These are phyloP conservation scores for Pittosporum tobira DNA, from an alignment of 129 eudicot species.

Conservation along the genomic window DNA sequence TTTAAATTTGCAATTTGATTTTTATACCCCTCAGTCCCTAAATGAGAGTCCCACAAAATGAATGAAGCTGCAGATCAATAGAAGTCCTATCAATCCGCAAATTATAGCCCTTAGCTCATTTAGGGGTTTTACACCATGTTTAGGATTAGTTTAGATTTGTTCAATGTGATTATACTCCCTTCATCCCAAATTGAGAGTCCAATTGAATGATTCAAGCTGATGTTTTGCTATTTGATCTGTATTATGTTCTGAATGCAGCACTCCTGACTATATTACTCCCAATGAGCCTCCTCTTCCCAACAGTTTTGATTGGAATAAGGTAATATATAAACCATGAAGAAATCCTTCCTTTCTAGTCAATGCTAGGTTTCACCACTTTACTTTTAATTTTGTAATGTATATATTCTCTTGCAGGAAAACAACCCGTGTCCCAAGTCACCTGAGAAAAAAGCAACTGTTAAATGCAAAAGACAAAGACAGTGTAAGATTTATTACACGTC, in stretches of 20 bases:
- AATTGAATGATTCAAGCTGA: neutral
- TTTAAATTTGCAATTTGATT: too few relatives aligned
- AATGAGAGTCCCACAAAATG: too few relatives aligned
- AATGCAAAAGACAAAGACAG: slow-evolving; percentile 48
- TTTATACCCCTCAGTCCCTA: too few relatives aligned
- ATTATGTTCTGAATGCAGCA: slow-evolving; percentile 40
- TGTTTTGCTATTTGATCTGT: neutral
- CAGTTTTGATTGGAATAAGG: slow-evolving; percentile 39
- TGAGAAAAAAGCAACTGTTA: slow-evolving; percentile 52
- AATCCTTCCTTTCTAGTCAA: neutral
- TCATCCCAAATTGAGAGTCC: neutral
- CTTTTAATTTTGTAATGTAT: slow-evolving; percentile 1
- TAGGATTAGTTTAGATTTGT: neutral
- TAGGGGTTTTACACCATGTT: too few relatives aligned
- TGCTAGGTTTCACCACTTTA: neutral
- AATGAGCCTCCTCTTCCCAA: slow-evolving; percentile 38
- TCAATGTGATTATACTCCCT: neutral
- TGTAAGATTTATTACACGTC: slow-evolving; percentile 21
- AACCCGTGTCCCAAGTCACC: slow-evolving; percentile 68
- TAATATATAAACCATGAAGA: neutral
- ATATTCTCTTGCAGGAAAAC: slow-evolving; percentile 37
- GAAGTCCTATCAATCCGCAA: too few relatives aligned
- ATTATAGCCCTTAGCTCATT: slow-evolving; percentile 1
- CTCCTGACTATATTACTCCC: slow-evolving; percentile 93
- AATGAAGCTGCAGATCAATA: too few relatives aligned